phyloP scores from a whole-genome alignment of 2,329 filamentous ascomycete genomes.

The Calonectria ilicicola region DNA sequence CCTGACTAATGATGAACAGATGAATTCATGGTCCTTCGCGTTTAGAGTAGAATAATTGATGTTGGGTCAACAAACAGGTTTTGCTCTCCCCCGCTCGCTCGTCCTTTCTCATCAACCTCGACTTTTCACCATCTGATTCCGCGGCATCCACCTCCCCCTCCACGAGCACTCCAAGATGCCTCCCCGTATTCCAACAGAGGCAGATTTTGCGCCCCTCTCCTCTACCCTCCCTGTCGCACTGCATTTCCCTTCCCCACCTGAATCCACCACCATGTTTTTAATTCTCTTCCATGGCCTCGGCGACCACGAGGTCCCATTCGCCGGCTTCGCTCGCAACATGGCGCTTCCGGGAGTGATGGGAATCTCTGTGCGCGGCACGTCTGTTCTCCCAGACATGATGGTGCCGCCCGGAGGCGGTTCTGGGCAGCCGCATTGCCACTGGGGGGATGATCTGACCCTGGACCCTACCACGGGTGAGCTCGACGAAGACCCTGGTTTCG shows the following conservation, averaged over 20 bases:
- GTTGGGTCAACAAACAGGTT: neutral
- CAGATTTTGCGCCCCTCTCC: conserved; percentile 61
- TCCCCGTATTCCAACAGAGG: conserved; percentile 61
- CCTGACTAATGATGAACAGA: neutral
- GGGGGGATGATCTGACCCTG: conserved; percentile 75
- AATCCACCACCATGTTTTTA: conserved; percentile 79
- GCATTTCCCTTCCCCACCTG: conserved; percentile 64
- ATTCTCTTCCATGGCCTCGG: conserved; percentile 88
- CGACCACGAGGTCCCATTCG: conserved; percentile 78
- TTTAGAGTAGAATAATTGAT: neutral
- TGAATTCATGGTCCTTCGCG: neutral
- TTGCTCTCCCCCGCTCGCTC: neutral
- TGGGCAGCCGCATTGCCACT: conserved; percentile 63
- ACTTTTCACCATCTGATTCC: conserved; percentile 5
- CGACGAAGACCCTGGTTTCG: conserved; percentile 73
- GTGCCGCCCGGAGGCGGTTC: conserved; percentile 48
- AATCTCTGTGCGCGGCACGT: conserved; percentile 79
- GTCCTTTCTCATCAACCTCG: neutral
- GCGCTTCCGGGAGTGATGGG: conserved; percentile 81
- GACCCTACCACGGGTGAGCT: conserved; percentile 63
- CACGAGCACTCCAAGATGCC: conserved; percentile 48
- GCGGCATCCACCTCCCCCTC: neutral
- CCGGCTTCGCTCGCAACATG: conserved; percentile 75
- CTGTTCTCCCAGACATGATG: conserved; percentile 75
- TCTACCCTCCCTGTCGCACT: conserved; percentile 57